phyloP scores from a whole-genome alignment of 192 early-diverging fungal species.

The Entomortierella chlamydospora region DNA sequence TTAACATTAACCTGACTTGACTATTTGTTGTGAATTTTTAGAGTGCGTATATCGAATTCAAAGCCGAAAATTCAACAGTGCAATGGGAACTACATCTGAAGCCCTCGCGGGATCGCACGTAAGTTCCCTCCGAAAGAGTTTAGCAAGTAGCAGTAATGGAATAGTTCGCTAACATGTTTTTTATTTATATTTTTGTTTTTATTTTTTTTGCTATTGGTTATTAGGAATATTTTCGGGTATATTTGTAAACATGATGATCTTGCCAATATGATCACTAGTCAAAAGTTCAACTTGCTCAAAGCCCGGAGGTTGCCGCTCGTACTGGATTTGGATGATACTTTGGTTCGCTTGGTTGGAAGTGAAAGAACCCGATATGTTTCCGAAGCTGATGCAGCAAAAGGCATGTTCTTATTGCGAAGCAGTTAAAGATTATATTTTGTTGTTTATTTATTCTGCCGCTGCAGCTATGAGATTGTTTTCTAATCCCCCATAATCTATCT shows the following conservation, averaged over 20 bases:
- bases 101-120: constrained; percentile 68
- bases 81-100: constrained; percentile 81
- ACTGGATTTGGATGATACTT: constrained; percentile 82
- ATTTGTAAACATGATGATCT: constrained; percentile 69
- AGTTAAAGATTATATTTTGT: not conserved
- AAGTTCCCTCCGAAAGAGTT: too few species aligned
- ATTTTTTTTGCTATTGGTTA: too few species aligned
- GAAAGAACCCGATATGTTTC: constrained; percentile 72
- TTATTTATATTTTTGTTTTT: constrained; percentile 7
- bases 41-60: constrained; percentile 65
- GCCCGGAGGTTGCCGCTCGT: constrained; percentile 74
- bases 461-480: too few species aligned
- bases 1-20: not conserved
- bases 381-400: constrained; percentile 51
- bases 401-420: not conserved
- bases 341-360: constrained; percentile 75
- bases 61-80: constrained; percentile 57
- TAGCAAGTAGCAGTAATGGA: too few species aligned
- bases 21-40: constrained; percentile 1
- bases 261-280: constrained; percentile 64
- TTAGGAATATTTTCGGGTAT: constrained; percentile 74
- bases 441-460: constrained; percentile 5
- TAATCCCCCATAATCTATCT: not conserved
- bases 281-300: constrained; percentile 59
- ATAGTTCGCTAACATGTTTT: constrained; percentile 1